phyloP scores from a whole-genome alignment of 1,284 basidiomycete species.

The Marasmius tenuissimus region DNA sequence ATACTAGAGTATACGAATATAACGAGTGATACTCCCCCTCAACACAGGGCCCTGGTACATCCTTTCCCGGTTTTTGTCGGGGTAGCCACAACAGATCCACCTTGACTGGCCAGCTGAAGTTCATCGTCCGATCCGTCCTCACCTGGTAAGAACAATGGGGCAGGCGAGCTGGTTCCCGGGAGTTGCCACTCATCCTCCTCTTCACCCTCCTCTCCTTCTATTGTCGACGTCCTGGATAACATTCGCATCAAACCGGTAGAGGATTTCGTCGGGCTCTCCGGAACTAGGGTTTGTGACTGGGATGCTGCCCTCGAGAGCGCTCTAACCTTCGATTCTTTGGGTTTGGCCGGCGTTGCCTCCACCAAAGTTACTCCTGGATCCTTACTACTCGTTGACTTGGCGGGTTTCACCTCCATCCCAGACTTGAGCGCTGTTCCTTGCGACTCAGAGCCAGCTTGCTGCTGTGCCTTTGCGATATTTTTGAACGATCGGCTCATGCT shows the following conservation, averaged over 20 bases:
- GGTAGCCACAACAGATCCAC: not conserved
- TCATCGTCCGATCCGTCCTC: not conserved
- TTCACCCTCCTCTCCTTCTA: not conserved
- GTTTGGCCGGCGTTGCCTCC: slow-evolving; percentile 58
- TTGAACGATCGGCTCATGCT: slow-evolving; percentile 74
- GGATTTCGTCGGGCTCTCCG: not conserved
- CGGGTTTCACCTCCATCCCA: slow-evolving; percentile 11
- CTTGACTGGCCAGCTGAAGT: not conserved
- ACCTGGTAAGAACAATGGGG: not conserved
- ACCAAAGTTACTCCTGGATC: slow-evolving; percentile 51
- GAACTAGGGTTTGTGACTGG: slow-evolving; percentile 8
- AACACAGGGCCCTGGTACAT: not conserved
- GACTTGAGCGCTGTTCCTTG: slow-evolving; percentile 8
- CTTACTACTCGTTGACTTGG: slow-evolving; percentile 23
- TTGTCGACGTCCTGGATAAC: slow-evolving; percentile 1
- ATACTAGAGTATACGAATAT: not conserved
- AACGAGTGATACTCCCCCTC: not conserved
- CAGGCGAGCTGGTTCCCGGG: slow-evolving; percentile 5
- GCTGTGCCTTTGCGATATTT: slow-evolving; percentile 29
- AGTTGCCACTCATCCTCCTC: slow-evolving; percentile 10
- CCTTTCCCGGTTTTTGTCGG: not conserved
- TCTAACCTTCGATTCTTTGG: slow-evolving; percentile 13
- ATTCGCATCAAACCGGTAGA: not conserved
- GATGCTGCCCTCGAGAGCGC: not conserved
- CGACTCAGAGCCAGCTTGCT: slow-evolving; percentile 4